These are phyloP conservation scores for Debaryomycetaceae sp. DNA, from an alignment of 1,139 yeast genomes.

Conservation along the genomic window DNA sequence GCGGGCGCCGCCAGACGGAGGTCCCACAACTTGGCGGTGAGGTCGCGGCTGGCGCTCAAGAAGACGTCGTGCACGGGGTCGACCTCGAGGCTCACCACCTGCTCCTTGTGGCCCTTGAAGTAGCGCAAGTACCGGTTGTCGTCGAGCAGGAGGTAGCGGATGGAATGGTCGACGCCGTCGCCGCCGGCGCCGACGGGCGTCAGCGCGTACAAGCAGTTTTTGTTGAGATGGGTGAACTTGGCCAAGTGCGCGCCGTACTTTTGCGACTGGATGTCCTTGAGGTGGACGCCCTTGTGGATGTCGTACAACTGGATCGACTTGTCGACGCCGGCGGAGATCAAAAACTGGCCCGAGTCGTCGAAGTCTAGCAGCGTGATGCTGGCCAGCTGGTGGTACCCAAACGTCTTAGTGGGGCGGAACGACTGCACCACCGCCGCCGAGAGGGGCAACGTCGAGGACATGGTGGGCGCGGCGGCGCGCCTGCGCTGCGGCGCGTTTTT, in stretches of 20 bases:
- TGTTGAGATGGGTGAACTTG: constrained; percentile 71
- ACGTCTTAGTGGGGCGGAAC: constrained; percentile 54
- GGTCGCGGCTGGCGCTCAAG: constrained; percentile 68
- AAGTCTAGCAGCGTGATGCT: constrained; percentile 78
- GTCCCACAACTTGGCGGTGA: constrained; percentile 87
- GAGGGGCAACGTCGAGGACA: constrained; percentile 25
- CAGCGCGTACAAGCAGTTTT: constrained; percentile 78
- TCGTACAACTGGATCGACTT: constrained; percentile 84
- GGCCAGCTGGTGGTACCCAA: constrained; percentile 52
- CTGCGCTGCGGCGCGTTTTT: too few relatives aligned
- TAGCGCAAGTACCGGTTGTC: constrained; percentile 80
- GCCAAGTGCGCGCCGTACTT: constrained; percentile 93
- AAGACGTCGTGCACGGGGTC: constrained; percentile 69
- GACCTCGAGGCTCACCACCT: constrained; percentile 69
- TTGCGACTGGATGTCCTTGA: constrained; percentile 69
- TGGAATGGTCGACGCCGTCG: constrained; percentile 62
- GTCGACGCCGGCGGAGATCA: constrained; percentile 76
- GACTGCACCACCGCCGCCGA: constrained; percentile 40
- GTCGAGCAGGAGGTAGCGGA: constrained; percentile 70
- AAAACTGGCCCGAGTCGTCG: constrained; percentile 79
- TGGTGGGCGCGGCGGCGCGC: too few relatives aligned
- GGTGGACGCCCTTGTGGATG: constrained; percentile 61
- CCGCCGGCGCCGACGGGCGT: constrained; percentile 37
- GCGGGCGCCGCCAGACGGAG: constrained; percentile 55
- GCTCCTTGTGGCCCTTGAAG: constrained; percentile 79